Base-by-base conservation (phyloP, 2,329 filamentous ascomycete genomes). In the Pestalotiopsis sp. region DNA sequence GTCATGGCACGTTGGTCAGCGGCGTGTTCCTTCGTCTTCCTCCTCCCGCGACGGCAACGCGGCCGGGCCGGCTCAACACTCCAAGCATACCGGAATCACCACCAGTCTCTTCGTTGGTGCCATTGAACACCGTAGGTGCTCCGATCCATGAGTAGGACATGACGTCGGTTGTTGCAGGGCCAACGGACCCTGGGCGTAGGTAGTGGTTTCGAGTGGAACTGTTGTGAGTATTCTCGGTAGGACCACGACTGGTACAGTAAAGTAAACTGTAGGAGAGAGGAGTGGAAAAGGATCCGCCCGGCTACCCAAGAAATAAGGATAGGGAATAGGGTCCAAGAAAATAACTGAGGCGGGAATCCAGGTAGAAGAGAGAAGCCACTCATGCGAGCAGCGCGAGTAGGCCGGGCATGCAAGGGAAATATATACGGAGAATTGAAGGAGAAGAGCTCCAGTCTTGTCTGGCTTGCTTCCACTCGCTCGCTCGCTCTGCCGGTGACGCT, bases 31-130 rank as follows among this genome's bases (percentile, higher is more conserved):
- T 36, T 59, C 23, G 13, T 58, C 20, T 58, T 23, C 20, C 52
- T 20, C 52, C 7, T 36, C 31, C 31, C 31, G 7, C 7, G 6
- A 36, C 31, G 31, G 31, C 31, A 36, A 36, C 31, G 31, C 31
- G 31, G 31, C 31, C 31, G 6, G 31, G 31, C 31, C 31, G 31
- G 31, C 31, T 36, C 31, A 9, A 36, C 25, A 14, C 11, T 36
- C 36, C 17, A 61, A 60, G 87, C 92, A 78, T 88, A 95, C 93
- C 87, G 73, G 93, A 93, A 84, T 97, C 88, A 78, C 93, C 93
- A 75, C 93, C 93, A 68, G 88, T 85, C 70, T 86, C 85, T 49
- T 82, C 72, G 77, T 93, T 81, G 67, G 89, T 91, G 78, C 88
- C 89, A 82, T 91, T 91, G 81, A 90, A 91, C 69, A 77, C 78